Conservation (phyloP, 805 yeast genomes). For the Myxozyma melibiosi region DNA sequence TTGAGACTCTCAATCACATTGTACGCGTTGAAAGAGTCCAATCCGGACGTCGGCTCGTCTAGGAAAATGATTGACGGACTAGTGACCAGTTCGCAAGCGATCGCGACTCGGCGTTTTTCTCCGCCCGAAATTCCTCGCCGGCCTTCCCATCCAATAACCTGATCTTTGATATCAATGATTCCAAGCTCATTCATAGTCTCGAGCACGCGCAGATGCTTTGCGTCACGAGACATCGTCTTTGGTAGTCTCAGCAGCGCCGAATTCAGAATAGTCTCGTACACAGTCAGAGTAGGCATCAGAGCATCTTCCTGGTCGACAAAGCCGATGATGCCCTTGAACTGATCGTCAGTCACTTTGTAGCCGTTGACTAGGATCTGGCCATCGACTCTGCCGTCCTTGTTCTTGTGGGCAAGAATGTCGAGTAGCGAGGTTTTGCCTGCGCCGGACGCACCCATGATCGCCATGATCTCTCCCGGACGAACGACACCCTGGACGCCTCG, state of each 20-base stretch:
- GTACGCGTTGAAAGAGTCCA: slow-evolving; percentile 90
- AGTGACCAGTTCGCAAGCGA: slow-evolving; percentile 90
- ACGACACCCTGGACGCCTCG: slow-evolving; percentile 71
- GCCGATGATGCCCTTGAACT: slow-evolving; percentile 72
- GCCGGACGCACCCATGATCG: slow-evolving; percentile 98
- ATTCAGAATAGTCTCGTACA: slow-evolving; percentile 90
- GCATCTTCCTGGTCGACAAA: slow-evolving; percentile 97
- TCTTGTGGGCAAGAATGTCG: slow-evolving; percentile 87
- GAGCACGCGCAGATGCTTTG: slow-evolving; percentile 76
- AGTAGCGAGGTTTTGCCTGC: slow-evolving; percentile 95
- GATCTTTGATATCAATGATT: slow-evolving; percentile 78
- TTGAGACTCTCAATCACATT: slow-evolving; percentile 87
- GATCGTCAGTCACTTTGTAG: slow-evolving; percentile 41
- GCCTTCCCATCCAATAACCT: slow-evolving; percentile 84
- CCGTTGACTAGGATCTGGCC: slow-evolving; percentile 85
- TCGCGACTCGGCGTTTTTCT: slow-evolving; percentile 87
- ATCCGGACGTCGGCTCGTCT: slow-evolving; percentile 95
- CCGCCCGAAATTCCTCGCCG: slow-evolving; percentile 94
- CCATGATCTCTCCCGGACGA: slow-evolving; percentile 84
- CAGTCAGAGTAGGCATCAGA: slow-evolving; percentile 88
- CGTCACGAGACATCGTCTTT: slow-evolving; percentile 65
- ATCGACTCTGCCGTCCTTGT: slow-evolving; percentile 67
- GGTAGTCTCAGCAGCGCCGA: slow-evolving; percentile 90
- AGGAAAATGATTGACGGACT: slow-evolving; percentile 80
- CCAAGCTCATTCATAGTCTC: slow-evolving; percentile 86